Conservation (phyloP, 1,139 yeast genomes). For the Hemisphaericaspora subhashii region DNA sequence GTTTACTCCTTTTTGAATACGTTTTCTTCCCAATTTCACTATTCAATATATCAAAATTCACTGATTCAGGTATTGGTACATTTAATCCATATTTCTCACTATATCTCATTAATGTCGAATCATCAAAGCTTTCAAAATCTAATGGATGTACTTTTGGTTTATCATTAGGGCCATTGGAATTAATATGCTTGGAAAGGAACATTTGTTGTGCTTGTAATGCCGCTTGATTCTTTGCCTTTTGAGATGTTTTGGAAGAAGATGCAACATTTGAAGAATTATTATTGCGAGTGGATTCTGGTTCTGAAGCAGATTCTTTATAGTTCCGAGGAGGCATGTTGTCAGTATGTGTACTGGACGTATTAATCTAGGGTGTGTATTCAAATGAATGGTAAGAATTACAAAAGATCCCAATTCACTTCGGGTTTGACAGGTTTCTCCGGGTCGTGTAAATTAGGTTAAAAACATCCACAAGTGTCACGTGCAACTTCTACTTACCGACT, state of each 20-base stretch:
- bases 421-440: background rate
- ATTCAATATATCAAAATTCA: constrained; percentile 60
- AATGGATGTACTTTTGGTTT: constrained; percentile 49
- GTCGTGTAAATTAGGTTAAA: background rate
- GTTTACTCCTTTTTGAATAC: constrained; percentile 34
- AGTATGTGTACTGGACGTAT: too few species aligned
- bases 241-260: constrained; percentile 38
- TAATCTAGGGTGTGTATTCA: too few species aligned
- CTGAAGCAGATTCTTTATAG: constrained; percentile 42
- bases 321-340: constrained; percentile 7
- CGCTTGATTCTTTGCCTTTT: constrained; percentile 55
- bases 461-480: background rate
- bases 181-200: constrained; percentile 56
- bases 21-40: constrained; percentile 70
- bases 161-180: constrained; percentile 66
- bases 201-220: constrained; percentile 64
- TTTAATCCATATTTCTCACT: constrained; percentile 48
- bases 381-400: too few species aligned
- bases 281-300: constrained; percentile 35
- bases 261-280: constrained; percentile 16
- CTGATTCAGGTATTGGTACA: constrained; percentile 53
- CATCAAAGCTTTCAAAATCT: constrained; percentile 60
- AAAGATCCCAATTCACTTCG: background rate
- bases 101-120: constrained; percentile 57
- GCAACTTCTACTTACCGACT: background rate